Evolutionary conservation across 106 monocot genomes (phyloP), one percentile per base, ranked within the genome.

Genomic region (Dendrobium catenatum): DNA sequence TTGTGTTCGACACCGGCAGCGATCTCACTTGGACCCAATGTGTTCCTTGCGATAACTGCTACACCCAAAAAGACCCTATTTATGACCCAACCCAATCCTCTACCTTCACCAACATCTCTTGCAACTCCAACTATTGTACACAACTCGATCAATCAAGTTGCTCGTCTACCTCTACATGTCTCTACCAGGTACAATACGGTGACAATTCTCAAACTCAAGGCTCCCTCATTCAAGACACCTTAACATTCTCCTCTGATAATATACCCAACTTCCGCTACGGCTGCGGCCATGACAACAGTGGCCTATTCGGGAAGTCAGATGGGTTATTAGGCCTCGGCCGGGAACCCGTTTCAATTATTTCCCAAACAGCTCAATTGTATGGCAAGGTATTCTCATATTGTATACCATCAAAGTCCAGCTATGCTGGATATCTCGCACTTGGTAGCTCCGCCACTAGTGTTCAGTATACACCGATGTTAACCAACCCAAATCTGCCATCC

Each of bases 371-470:
- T 0, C 11, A 24, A 8, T 77, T 44, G 51, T 86, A 81, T 31
- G 77, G 81, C 13, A 77, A 66, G 1, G 77, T 75, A 10, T 90
- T 90, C 78, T 87, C 90, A 9, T 90, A 90, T 83, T 90, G 90
- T 55, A 81, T 90, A 24, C 90, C 87, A 2, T 42, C 68, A 9
- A n/a, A n/a, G 11, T 64, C 83, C 8, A 88, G 80, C 66, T 9
- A 55, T 6, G 68, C 85, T 0, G 88, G 88, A 16, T 88, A 85
- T 81, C 67, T 91, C 33, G 77, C 66, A 0, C 86, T 88, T 6
- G 78, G 49, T 0, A 49, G 9, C 4, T 16, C 55, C 54, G 40
- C 49, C 42, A 9, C 72, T 2, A 78, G 72, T 13, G 27, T 84
- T 13, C 75, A 76, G 55, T 87, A 24, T 81, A 89, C 91, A 1